Percentiles rank a stretch among this genome's conserved stretches.
These are phyloP conservation scores for Stemphylium beticola DNA, from an alignment of 2,329 filamentous ascomycete species.

Conservation along the genomic window DNA sequence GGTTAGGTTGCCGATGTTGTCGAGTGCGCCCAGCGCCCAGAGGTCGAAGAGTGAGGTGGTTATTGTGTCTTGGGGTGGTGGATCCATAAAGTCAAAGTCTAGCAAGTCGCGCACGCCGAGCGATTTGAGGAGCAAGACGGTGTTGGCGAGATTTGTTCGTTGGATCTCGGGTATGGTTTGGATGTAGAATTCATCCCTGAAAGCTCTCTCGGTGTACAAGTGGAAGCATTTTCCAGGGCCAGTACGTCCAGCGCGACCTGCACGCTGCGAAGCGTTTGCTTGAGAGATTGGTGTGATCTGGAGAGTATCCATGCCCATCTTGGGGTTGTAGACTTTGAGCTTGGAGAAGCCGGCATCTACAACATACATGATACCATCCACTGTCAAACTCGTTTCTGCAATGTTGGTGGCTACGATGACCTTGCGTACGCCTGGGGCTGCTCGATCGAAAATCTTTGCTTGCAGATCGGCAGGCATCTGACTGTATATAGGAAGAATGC, in stretches of 20 bases:
- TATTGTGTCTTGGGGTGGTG: conserved; percentile 96
- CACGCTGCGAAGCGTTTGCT: conserved; percentile 91
- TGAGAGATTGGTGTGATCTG: conserved; percentile 98
- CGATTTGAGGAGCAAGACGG: conserved; percentile 90
- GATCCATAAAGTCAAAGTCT: conserved; percentile 99
- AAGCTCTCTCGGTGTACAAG: conserved; percentile 91
- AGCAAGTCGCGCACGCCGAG: conserved; percentile 91
- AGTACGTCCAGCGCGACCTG: conserved; percentile 90
- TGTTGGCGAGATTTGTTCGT: conserved; percentile 93
- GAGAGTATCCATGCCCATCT: conserved; percentile 99
- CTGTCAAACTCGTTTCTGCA: conserved; percentile 95
- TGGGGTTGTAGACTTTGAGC: conserved; percentile 97
- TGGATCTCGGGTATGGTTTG: conserved; percentile 98
- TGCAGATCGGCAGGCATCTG: conserved; percentile 99
- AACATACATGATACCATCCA: conserved; percentile 99
- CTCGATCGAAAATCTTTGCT: conserved; percentile 95
- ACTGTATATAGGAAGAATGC: conserved; percentile 96
- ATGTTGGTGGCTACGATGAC: conserved; percentile 99
- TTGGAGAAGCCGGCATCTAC: conserved; percentile 97
- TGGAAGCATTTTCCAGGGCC: conserved; percentile 95
- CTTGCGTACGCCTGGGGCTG: conserved; percentile 88
- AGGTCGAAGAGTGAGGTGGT: conserved; percentile 96
- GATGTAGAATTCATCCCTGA: conserved; percentile 94
- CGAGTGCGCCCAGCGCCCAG: conserved; percentile 91
- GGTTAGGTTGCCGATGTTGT: conserved; percentile 93